These are phyloP conservation scores for Flaveria robusta DNA, from an alignment of 129 eudicot species.

Conservation along the genomic window DNA sequence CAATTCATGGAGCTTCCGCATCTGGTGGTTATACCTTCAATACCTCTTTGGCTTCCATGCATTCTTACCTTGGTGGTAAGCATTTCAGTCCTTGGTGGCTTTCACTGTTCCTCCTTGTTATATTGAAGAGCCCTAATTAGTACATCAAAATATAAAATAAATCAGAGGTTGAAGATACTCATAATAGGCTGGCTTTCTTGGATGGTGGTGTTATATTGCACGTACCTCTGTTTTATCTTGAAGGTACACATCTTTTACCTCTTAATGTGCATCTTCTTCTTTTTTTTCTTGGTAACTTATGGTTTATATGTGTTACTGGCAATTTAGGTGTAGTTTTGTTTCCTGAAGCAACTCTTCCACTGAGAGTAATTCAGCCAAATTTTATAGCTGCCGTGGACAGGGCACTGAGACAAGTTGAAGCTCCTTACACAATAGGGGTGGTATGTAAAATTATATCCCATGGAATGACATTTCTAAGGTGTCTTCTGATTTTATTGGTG, in stretches of 20 bases:
- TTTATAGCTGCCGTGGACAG: constrained; percentile 74
- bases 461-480: not conserved
- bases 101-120: not conserved
- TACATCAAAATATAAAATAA: constrained; percentile 29
- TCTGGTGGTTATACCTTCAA: constrained; percentile 59
- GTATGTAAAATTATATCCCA: constrained; percentile 45
- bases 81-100: not conserved
- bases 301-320: not conserved
- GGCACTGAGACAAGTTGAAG: constrained; percentile 67
- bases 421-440: constrained; percentile 80
- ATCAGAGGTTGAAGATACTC: constrained; percentile 90
- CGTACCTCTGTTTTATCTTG: constrained; percentile 75
- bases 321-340: constrained; percentile 85
- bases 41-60: constrained; percentile 73
- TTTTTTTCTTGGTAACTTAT: constrained; percentile 5
- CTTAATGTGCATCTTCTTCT: not conserved
- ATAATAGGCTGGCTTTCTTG: constrained; percentile 69
- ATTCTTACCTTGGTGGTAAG: constrained; percentile 96
- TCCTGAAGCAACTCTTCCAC: constrained; percentile 90
- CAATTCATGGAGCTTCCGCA: constrained; percentile 47
- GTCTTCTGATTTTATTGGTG: constrained; percentile 2
- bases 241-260: constrained; percentile 52
- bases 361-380: constrained; percentile 67
- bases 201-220: constrained; percentile 74
- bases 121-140: constrained; percentile 21